These are phyloP conservation scores for Gardenia jasminoides DNA, from an alignment of 257 asterid species.

Conservation along the genomic window DNA sequence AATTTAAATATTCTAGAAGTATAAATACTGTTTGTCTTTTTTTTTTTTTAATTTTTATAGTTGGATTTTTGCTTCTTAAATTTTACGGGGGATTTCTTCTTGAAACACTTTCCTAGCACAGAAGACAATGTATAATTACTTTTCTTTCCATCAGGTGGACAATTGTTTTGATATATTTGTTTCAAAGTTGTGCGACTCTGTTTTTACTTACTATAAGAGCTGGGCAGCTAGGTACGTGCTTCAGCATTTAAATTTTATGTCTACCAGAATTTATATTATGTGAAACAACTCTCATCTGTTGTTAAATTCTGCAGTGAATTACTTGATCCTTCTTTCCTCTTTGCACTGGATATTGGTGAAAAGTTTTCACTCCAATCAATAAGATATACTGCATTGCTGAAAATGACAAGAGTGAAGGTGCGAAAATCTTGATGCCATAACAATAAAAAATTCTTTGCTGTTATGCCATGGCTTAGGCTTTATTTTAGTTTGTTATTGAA, in stretches of 20 bases:
- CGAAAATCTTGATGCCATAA: constrained; percentile 21
- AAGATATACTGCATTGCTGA: constrained; percentile 73
- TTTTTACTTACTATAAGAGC: constrained; percentile 90
- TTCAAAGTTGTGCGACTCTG: constrained; percentile 68
- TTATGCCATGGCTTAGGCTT: neutral
- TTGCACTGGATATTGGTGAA: constrained; percentile 85
- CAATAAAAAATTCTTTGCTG: neutral
- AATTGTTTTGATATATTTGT: constrained; percentile 93
- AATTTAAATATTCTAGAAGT: neutral
- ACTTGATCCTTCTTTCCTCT: constrained; percentile 94
- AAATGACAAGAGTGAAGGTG: constrained; percentile 91
- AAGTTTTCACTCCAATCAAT: constrained; percentile 83
- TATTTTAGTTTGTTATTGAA: neutral
- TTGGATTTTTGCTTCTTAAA: neutral
- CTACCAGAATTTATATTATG: constrained; percentile 12
- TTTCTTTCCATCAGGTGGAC: constrained; percentile 67
- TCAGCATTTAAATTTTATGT: constrained; percentile 14
- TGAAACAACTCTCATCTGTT: neutral
- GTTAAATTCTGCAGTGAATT: constrained; percentile 64
- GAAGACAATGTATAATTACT: neutral
- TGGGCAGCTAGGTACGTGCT: constrained; percentile 90
- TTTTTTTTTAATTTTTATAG: no score
- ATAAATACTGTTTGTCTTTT: neutral
- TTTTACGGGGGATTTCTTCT: neutral
- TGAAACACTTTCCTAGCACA: neutral